Conservation (phyloP, 805 yeast species). For the Cyberlindnera petersonii region DNA sequence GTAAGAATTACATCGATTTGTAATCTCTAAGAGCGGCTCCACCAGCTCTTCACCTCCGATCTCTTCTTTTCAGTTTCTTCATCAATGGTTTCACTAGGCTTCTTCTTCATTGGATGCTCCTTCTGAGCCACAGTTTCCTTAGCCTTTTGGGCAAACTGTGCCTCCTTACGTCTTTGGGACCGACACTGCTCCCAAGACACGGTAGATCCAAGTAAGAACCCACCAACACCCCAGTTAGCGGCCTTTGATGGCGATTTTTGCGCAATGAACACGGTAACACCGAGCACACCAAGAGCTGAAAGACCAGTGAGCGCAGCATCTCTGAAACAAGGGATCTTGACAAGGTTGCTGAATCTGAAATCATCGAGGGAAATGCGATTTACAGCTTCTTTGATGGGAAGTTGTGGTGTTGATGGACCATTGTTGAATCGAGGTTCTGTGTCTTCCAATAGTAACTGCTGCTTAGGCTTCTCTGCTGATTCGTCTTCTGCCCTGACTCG, state of each 20-base stretch:
- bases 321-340: slow-evolving; percentile 70
- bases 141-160: slow-evolving; percentile 66
- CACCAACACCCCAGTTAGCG: slow-evolving; percentile 79
- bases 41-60: slow-evolving; percentile 28
- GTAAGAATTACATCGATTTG: background rate
- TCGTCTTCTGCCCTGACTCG: slow-evolving; percentile 11
- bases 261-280: slow-evolving; percentile 60
- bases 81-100: slow-evolving; percentile 23
- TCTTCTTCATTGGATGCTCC: slow-evolving; percentile 34
- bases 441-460: slow-evolving; percentile 36
- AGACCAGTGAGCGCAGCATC: slow-evolving; percentile 77
- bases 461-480: slow-evolving; percentile 9
- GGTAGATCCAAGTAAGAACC: slow-evolving; percentile 71
- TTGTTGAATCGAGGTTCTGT: slow-evolving; percentile 38
- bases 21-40: slow-evolving; percentile 18
- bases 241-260: slow-evolving; percentile 61
- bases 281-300: slow-evolving; percentile 65
- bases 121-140: slow-evolving; percentile 42
- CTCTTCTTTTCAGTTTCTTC: slow-evolving; percentile 26
- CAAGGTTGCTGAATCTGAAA: slow-evolving; percentile 47
- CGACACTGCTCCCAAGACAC: slow-evolving; percentile 95
- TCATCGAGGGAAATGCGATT: slow-evolving; percentile 43
- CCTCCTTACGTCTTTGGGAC: slow-evolving; percentile 58
- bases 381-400: slow-evolving; percentile 38
- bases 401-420: slow-evolving; percentile 28